Evolutionary conservation across 768 basidiomycete species (phyloP).

Genomic region (Suillus plorans): DNA sequence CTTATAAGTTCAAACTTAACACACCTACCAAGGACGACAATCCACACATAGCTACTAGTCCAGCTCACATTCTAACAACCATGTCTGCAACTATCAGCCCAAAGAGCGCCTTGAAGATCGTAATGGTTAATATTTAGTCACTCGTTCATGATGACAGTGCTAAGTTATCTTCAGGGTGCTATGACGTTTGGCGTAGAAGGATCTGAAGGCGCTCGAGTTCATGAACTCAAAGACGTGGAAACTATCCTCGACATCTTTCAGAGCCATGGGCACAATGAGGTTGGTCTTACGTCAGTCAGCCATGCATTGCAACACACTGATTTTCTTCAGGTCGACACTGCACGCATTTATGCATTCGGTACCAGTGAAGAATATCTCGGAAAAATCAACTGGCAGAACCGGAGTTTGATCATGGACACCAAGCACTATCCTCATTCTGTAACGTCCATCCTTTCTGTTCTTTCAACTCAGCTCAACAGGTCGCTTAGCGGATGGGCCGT

Average conservation of each 20-base stretch:
- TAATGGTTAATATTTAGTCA: constrained; percentile 40
- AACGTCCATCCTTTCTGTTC: not conserved
- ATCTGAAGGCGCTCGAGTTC: constrained; percentile 48
- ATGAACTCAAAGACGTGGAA: constrained; percentile 47
- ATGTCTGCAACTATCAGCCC: constrained; percentile 23
- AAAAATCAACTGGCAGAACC: constrained; percentile 46
- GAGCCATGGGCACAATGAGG: constrained; percentile 56
- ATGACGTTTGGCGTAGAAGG: constrained; percentile 56
- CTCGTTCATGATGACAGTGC: not conserved
- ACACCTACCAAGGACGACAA: not conserved
- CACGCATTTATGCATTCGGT: constrained; percentile 25
- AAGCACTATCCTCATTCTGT: constrained; percentile 51
- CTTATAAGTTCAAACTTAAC: not conserved
- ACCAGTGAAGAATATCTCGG: constrained; percentile 45
- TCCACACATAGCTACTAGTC: not conserved
- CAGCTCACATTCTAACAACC: constrained; percentile 18
- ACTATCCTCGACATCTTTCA: constrained; percentile 55
- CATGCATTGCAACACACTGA: not conserved
- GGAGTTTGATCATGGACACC: constrained; percentile 56
- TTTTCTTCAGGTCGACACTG: constrained; percentile 27
- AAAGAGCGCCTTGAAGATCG: constrained; percentile 46
- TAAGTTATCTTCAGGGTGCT: constrained; percentile 38
- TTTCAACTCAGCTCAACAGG: not conserved
- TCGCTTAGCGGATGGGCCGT: constrained; percentile 1
- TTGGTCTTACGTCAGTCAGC: constrained; percentile 17